phyloP scores from a whole-genome alignment of 2,329 filamentous ascomycete genomes.

The Rutstroemia sp. region DNA sequence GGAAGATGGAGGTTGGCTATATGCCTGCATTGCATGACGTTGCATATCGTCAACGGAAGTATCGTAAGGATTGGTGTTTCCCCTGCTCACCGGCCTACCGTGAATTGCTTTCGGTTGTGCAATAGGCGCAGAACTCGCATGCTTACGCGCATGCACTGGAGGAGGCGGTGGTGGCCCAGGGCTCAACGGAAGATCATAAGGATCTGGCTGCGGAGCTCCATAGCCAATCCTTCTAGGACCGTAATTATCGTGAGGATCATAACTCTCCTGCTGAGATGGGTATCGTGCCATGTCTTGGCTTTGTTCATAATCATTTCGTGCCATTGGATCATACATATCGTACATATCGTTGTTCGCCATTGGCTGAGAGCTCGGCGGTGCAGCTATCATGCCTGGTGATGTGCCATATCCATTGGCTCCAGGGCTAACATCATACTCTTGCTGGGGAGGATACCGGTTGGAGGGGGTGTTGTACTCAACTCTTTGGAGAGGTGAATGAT shows the following conservation, averaged over 20 bases:
- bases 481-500: conserved; percentile 45
- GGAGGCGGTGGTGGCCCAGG: conserved; percentile 30
- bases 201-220: conserved; percentile 23
- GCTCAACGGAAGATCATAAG: conserved; percentile 25
- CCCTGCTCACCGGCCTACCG: conserved; percentile 3
- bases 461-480: conserved; percentile 35
- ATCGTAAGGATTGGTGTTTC: conserved; percentile 17
- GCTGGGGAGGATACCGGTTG: conserved; percentile 14
- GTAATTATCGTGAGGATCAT: conserved; percentile 20
- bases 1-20: conserved; percentile 18
- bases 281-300: conserved; percentile 13
- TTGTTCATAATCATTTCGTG: conserved; percentile 20
- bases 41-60: conserved; percentile 17
- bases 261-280: background rate
- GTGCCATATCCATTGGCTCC: conserved; percentile 17
- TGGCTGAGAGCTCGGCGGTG: conserved; percentile 14
- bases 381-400: conserved; percentile 10
- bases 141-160: conserved; percentile 25
- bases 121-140: conserved; percentile 18
- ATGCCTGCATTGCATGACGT: conserved; percentile 21
- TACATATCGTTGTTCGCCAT: conserved; percentile 18
- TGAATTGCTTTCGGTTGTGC: background rate
- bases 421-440: conserved; percentile 19
- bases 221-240: conserved; percentile 19
- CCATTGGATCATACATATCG: conserved; percentile 23